Conservation (phyloP, 306 rosid genomes). For the Carpinus fangiana region DNA sequence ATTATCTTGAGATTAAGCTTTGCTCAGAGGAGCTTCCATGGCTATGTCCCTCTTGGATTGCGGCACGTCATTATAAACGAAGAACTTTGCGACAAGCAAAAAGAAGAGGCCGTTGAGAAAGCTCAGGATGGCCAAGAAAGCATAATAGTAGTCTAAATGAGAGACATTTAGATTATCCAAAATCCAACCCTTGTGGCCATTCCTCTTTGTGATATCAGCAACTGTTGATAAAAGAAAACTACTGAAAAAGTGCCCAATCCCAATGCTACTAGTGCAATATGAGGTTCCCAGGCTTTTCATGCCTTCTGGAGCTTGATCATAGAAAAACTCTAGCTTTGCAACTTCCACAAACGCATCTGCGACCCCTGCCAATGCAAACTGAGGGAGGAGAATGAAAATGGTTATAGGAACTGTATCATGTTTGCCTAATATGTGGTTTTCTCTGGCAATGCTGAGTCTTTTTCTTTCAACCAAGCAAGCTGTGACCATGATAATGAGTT, state of each 20-base stretch:
- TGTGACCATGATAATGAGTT: constrained; percentile 42
- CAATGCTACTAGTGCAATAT: constrained; percentile 59
- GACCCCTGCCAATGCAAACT: constrained; percentile 64
- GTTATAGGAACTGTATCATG: constrained; percentile 55
- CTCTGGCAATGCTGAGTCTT: constrained; percentile 52
- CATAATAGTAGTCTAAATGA: constrained; percentile 65
- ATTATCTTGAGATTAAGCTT: background rate
- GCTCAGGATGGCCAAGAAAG: constrained; percentile 57
- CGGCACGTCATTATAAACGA: constrained; percentile 48
- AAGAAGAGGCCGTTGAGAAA: constrained; percentile 63
- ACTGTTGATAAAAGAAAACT: constrained; percentile 60
- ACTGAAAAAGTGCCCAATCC: constrained; percentile 65
- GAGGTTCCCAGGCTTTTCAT: constrained; percentile 84
- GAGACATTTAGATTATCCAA: constrained; percentile 66
- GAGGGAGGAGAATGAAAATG: constrained; percentile 77
- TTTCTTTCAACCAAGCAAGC: constrained; percentile 56
- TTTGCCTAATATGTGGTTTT: constrained; percentile 28
- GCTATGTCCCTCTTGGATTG: constrained; percentile 33
- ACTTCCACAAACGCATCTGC: constrained; percentile 69
- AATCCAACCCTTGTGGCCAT: constrained; percentile 66
- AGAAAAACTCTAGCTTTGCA: constrained; percentile 79
- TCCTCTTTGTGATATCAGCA: constrained; percentile 45
- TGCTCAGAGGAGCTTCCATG: constrained; percentile 11
- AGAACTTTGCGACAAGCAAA: constrained; percentile 56
- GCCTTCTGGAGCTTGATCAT: constrained; percentile 79